These are phyloP conservation scores for Fusarium nurragi DNA, from an alignment of 2,329 filamentous ascomycete species.

Conservation along the genomic window DNA sequence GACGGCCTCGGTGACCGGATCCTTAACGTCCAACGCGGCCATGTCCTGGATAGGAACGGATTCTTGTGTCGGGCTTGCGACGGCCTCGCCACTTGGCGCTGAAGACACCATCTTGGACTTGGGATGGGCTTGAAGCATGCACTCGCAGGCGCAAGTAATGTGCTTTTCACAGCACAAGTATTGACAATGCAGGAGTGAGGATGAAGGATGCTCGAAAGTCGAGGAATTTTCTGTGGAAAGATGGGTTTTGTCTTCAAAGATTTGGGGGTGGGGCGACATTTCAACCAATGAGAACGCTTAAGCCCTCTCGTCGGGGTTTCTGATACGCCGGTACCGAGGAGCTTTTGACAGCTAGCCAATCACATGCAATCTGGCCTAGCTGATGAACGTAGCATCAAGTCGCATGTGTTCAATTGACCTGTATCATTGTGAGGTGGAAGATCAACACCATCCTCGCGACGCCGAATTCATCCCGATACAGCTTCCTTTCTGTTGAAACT, in stretches of 20 bases:
- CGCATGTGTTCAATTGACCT: slow-evolving; percentile 34
- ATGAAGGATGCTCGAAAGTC: slow-evolving; percentile 30
- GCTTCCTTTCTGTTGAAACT: neutral
- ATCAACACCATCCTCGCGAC: slow-evolving; percentile 4
- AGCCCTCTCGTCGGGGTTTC: neutral
- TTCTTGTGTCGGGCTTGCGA: slow-evolving; percentile 29
- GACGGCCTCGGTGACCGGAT: slow-evolving; percentile 32
- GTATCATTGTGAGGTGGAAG: slow-evolving; percentile 20
- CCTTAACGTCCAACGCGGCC: slow-evolving; percentile 43
- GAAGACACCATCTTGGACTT: slow-evolving; percentile 39
- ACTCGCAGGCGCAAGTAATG: slow-evolving; percentile 38
- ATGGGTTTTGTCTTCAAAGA: slow-evolving; percentile 39
- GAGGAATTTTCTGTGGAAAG: slow-evolving; percentile 37
- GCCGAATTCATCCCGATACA: neutral
- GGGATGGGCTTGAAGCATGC: slow-evolving; percentile 34
- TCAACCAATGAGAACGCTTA: neutral
- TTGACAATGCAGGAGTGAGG: slow-evolving; percentile 29
- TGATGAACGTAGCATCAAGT: slow-evolving; percentile 27
- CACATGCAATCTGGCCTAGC: slow-evolving; percentile 5
- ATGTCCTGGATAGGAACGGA: slow-evolving; percentile 37
- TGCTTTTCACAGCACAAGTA: slow-evolving; percentile 31
- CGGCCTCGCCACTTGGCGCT: slow-evolving; percentile 39
- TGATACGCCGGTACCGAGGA: neutral
- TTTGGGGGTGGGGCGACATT: slow-evolving; percentile 11
- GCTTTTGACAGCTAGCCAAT: slow-evolving; percentile 31